Base-by-base conservation (phyloP, 139 green algal species). In the Astrephomene gubernaculifera region DNA sequence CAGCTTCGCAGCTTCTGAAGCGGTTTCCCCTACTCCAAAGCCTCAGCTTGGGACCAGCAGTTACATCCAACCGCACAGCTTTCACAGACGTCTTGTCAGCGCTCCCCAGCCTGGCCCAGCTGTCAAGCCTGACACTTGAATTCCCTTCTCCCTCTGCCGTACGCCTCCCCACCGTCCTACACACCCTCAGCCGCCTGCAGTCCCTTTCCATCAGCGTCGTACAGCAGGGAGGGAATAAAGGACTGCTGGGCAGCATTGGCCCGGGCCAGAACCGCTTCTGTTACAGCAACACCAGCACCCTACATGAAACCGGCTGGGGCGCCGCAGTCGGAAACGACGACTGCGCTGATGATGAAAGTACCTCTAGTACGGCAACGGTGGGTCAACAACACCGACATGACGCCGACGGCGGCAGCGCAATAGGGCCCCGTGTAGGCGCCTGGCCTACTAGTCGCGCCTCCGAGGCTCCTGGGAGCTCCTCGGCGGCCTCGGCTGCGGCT, bases 101-200 rank as follows among this genome's bases (percentile, higher is more conserved):
- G 49, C 72, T 80, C 21, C 25, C 72, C 3, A 21, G 1, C n/a
- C 72, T 80, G 22, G 44, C 36, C 3, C 72, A 68, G 22, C 35
- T 80, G 31, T 41, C 49, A 19, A 29, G 33, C 14, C 72, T 80
- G 22, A 52, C 33, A 31, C 72, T 80, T 19, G 22, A 49, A 2
- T 80, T 80, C 49, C 2, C 41, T 10, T 68, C 49, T 4, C 33
- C 72, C 12, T 33, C 72, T 17, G 49, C 72, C 33, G 45, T 80
- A 17, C 45, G 45, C 14, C 49, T 80, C 7, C 72, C 72, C 19
- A 3, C 72, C 1, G 45, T 19, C 27, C 72, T 80, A 2, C 72
- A 80, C 10, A 33, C 49, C 38, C 72, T 80, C 49, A 80, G 44
- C 44, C 72, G 49, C 21, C 72, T 80, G 49, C 49, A 67, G 19